Conservation (phyloP, 352 stramenopile genomes). For the Phytophthora sojae region DNA sequence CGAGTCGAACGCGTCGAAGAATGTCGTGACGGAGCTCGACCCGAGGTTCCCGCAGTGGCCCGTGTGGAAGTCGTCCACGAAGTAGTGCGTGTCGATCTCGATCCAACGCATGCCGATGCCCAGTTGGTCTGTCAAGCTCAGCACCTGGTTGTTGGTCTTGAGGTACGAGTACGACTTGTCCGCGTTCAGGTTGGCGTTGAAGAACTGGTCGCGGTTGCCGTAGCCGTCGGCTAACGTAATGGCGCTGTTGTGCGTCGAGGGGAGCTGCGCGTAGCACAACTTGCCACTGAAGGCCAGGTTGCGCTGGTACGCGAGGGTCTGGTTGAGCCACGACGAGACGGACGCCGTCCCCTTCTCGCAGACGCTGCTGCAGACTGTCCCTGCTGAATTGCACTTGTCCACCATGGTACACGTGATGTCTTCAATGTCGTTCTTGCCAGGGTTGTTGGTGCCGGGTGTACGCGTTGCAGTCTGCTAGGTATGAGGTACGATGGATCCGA, state of each 20-base stretch:
- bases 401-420: conserved; percentile 44
- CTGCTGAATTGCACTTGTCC: conserved; percentile 48
- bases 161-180: conserved; percentile 59
- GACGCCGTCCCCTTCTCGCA: conserved; percentile 50
- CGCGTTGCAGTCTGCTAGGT: conserved; percentile 32
- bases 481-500: conserved; percentile 45
- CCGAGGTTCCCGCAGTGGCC: conserved; percentile 64
- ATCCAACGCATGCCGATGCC: conserved; percentile 63
- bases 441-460: conserved; percentile 47
- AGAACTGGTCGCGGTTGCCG: conserved; percentile 66
- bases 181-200: conserved; percentile 54
- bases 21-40: conserved; percentile 41
- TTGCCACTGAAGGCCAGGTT: conserved; percentile 46
- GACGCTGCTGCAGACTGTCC: conserved; percentile 51
- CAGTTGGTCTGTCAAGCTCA: conserved; percentile 67
- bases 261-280: conserved; percentile 59
- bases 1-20: conserved; percentile 49
- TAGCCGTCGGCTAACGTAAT: conserved; percentile 66
- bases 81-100: conserved; percentile 76
- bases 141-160: conserved; percentile 75
- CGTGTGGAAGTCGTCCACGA: conserved; percentile 62
- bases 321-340: conserved; percentile 48
- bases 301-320: conserved; percentile 55
- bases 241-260: conserved; percentile 66
- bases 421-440: conserved; percentile 45